Conservation (phyloP, 805 yeast genomes). For the Candida chilensis region DNA sequence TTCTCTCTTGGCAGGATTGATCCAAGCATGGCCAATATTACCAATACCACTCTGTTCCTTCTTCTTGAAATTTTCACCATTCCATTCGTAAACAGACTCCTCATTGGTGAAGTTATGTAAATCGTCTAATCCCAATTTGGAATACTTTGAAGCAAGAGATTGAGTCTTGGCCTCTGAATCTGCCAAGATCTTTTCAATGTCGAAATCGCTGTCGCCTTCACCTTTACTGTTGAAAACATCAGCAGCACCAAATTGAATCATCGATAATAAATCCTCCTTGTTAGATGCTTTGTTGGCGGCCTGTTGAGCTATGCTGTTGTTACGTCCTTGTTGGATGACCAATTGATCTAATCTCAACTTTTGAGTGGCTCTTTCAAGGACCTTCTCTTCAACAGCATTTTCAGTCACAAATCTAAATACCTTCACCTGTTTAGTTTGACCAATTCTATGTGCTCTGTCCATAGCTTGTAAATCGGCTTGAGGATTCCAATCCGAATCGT, state of each 20-base stretch:
- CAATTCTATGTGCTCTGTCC: conserved; percentile 87
- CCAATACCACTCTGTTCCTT: conserved; percentile 40
- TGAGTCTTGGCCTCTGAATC: conserved; percentile 57
- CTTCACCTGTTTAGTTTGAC: conserved; percentile 76
- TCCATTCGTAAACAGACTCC: conserved; percentile 74
- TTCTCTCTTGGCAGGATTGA: conserved; percentile 80
- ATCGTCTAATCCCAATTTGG: conserved; percentile 65
- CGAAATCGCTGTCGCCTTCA: conserved; percentile 36
- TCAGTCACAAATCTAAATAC: conserved; percentile 74
- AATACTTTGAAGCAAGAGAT: conserved; percentile 53
- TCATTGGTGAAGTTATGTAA: conserved; percentile 67
- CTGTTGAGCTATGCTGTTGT: conserved; percentile 18
- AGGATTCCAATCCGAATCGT: conserved; percentile 84
- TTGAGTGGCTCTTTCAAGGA: conserved; percentile 74
- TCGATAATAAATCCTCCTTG: conserved; percentile 66
- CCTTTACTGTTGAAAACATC: conserved; percentile 37
- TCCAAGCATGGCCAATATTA: conserved; percentile 55
- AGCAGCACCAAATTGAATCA: conserved; percentile 81
- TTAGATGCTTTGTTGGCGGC: conserved; percentile 31
- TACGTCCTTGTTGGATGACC: conserved; percentile 73
- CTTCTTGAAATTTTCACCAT: conserved; percentile 74
- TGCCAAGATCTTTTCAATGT: conserved; percentile 51
- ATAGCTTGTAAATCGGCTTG: conserved; percentile 85
- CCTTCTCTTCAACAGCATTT: conserved; percentile 78
- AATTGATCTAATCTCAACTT: conserved; percentile 71